A percentile compares a stretch with the other conserved stretches of the same genome.
These are phyloP conservation scores for Wickerhamomyces sp. DNA, from an alignment of 1,139 yeast species.

Conservation along the genomic window DNA sequence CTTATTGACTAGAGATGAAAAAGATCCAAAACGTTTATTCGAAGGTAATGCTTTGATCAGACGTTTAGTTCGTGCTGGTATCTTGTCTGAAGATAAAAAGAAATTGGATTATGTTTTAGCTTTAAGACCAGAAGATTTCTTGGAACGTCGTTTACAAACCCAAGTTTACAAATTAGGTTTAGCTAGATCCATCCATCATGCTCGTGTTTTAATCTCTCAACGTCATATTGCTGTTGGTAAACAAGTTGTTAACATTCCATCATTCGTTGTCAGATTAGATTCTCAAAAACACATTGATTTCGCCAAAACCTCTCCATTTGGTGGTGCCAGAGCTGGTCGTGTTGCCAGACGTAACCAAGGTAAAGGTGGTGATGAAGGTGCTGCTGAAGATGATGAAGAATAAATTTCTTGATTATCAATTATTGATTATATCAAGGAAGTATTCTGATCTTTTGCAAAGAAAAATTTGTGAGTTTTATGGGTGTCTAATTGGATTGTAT, in stretches of 20 bases:
- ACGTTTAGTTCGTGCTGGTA: conserved; percentile 98
- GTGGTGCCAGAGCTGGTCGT: conserved; percentile 99
- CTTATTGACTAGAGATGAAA: conserved; percentile 98
- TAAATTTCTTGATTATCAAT: conserved; percentile 22
- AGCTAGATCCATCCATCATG: conserved; percentile 99
- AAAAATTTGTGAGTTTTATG: neutral
- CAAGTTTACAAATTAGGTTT: conserved; percentile 99
- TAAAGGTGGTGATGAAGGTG: conserved; percentile 55
- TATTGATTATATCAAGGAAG: conserved; percentile 2
- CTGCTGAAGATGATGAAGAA: conserved; percentile 66
- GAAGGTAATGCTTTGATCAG: conserved; percentile 99
- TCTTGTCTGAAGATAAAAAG: conserved; percentile 98
- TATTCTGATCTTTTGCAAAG: neutral
- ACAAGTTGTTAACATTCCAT: conserved; percentile 98
- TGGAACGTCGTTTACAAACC: conserved; percentile 99
- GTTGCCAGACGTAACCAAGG: conserved; percentile 95
- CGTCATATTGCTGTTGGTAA: conserved; percentile 99
- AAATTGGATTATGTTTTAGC: conserved; percentile 99
- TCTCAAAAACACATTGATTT: conserved; percentile 99
- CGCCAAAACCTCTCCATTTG: conserved; percentile 98
- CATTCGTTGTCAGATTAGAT: conserved; percentile 99
- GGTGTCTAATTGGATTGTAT: conserved; percentile 5
- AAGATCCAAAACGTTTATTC: conserved; percentile 99
- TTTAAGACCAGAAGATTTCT: conserved; percentile 96
- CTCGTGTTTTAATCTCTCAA: conserved; percentile 97